phyloP scores from a whole-genome alignment of 768 basidiomycete species.

The Serendipita vermifera region DNA sequence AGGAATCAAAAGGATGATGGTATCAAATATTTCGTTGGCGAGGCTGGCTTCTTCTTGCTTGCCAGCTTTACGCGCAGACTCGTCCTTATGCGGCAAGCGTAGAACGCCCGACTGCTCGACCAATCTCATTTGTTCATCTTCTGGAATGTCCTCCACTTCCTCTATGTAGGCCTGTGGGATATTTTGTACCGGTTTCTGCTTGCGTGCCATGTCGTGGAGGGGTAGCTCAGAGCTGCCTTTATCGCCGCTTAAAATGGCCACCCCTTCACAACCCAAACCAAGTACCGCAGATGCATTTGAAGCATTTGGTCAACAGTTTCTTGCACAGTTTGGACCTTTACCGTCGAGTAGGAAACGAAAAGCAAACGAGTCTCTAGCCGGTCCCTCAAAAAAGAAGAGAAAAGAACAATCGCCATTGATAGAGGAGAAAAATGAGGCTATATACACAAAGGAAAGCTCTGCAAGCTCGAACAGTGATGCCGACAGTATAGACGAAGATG shows the following conservation, averaged over 20 bases:
- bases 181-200: conserved; percentile 16
- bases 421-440: too few relatives aligned
- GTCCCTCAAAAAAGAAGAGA: conserved; percentile 18
- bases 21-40: conserved; percentile 57
- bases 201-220: conserved; percentile 21
- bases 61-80: conserved; percentile 8
- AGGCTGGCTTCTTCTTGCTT: conserved; percentile 31
- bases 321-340: conserved; percentile 29
- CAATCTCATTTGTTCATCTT: conserved; percentile 69
- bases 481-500: too few relatives aligned
- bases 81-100: conserved; percentile 15
- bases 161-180: conserved; percentile 11
- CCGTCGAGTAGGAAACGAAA: conserved; percentile 1
- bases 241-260: too few relatives aligned
- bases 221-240: neutral
- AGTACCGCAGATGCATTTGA: conserved; percentile 31
- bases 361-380: neutral
- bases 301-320: conserved; percentile 35
- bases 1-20: conserved; percentile 53
- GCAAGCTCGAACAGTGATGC: too few relatives aligned
- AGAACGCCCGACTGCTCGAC: conserved; percentile 47
- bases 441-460: too few relatives aligned
- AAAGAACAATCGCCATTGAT: too few relatives aligned
- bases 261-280: conserved; percentile 21
- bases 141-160: conserved; percentile 39